A percentile compares a stretch with the other conserved stretches of the same genome.
Evolutionary conservation across 768 basidiomycete species (phyloP).

Genomic region (Mrakia hoshinonis): DNA sequence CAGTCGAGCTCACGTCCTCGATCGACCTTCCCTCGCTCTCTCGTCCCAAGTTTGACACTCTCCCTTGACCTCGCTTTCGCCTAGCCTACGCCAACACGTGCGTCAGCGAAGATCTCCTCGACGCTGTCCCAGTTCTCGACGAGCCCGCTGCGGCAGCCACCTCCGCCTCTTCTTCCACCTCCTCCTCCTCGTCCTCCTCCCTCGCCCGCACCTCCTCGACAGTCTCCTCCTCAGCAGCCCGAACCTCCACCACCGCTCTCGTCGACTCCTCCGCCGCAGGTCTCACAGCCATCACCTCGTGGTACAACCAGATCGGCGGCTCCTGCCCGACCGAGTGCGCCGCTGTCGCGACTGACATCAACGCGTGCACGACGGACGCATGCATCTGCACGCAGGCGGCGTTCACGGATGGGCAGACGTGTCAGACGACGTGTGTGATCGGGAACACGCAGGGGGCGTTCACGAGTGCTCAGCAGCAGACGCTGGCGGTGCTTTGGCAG

Average conservation of each 20-base stretch:
- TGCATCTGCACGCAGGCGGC: conserved; percentile 18
- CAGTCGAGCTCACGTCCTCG: background rate
- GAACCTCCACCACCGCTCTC: background rate
- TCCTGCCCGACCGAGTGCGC: conserved; percentile 16
- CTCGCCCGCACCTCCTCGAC: background rate
- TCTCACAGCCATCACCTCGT: background rate
- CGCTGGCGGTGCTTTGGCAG: conserved; percentile 16
- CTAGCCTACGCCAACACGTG: conserved; percentile 21
- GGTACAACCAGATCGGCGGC: conserved; percentile 9
- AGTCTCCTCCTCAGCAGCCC: background rate
- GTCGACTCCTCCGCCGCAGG: background rate
- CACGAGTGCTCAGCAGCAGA: background rate
- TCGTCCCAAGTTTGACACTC: background rate
- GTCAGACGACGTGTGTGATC: conserved; percentile 15
- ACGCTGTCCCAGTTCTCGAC: background rate
- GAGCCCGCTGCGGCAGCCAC: background rate
- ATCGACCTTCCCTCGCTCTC: background rate
- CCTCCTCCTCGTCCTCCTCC: background rate
- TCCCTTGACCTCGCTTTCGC: background rate
- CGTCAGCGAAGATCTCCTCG: conserved; percentile 14
- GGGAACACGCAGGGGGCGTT: conserved; percentile 13
- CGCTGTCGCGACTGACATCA: conserved; percentile 7
- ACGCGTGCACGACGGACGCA: conserved; percentile 9
- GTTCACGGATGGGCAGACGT: conserved; percentile 17
- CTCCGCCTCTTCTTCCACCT: background rate